Base-by-base conservation (phyloP, 306 rosid species). In the Begonia peltatifolia region DNA sequence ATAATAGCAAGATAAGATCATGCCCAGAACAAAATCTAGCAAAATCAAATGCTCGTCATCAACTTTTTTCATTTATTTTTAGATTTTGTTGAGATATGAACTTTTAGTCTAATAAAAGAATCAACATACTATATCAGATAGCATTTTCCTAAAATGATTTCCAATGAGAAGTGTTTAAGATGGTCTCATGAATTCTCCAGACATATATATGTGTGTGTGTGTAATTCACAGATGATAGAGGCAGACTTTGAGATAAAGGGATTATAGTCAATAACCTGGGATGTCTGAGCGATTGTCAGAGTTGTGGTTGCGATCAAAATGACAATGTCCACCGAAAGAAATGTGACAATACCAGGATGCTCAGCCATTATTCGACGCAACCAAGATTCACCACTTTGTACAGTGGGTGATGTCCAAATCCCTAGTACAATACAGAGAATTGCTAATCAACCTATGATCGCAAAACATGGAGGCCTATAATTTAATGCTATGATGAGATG, bases 341-440 rank as follows among this genome's bases (percentile, higher is more conserved):
- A 90, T 18, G 44, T 65, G 64, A 90, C 63, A 55, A 67, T 54
- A 46, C 87, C 89, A 18, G 88, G 87, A 73, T 85, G 68, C 35
- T 70, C 73, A 48, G 61, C 84, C 25, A 75, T 57, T 63, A 79
- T 59, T 47, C 58, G 64, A 73, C 64, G 82, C 66, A 76, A 59
- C 97, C 94, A 78, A 44, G 76, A 63, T 69, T 80, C 95, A 57
- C 80, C 95, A 6, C 58, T 54, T 38, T 54, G 58, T 63, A 74
- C 59, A 63, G 67, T 42, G 41, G 79, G 73, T 38, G 55, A 65
- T 23, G 74, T 71, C 80, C 76, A 83, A 62, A 85, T 63, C 69
- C 97, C 97, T 85, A 30, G 79, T 53, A 67, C 72, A 69, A 61
- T 71, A 68, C 59, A 67, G 56, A 63, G 46, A 12, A 55, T 55